These are phyloP conservation scores for Eimeria necatrix DNA, from an alignment of 169 alveolate genomes.

Conservation along the genomic window DNA sequence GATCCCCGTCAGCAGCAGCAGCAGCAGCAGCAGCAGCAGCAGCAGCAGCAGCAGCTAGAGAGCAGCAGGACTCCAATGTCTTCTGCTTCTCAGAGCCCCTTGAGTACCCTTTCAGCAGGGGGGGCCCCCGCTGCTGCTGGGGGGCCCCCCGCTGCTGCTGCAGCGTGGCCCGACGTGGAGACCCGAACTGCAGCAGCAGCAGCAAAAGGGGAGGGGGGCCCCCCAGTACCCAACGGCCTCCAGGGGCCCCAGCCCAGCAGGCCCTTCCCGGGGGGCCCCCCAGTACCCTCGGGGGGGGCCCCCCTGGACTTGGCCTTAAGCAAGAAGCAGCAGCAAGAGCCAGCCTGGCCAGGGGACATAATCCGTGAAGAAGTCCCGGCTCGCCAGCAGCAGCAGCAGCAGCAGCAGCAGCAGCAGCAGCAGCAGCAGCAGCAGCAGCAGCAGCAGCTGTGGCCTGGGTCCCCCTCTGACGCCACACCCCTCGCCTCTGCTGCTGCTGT, in stretches of 20 bases:
- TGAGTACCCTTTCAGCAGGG: neutral
- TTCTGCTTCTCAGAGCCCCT: neutral
- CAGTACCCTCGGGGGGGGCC: no score
- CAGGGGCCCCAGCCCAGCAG: no score
- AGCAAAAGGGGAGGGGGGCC: no score
- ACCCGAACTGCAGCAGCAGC: neutral
- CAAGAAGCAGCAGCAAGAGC: no score
- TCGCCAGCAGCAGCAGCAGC: conserved; percentile 13
- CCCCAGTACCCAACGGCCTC: no score
- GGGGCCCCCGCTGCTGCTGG: neutral
- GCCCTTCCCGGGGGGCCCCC: no score
- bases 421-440: conserved; percentile 12
- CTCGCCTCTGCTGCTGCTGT: neutral
- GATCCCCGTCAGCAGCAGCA: neutral
- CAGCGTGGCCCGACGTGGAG: neutral
- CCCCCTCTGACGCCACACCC: neutral
- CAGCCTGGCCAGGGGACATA: no score
- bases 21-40: neutral
- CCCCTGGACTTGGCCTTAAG: no score
- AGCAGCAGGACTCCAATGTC: no score
- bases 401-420: neutral
- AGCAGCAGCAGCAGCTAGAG: conserved; percentile 17
- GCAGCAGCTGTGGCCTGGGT: neutral
- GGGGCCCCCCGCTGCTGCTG: neutral
- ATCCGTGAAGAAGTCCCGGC: neutral